These are phyloP conservation scores for Cryptococcus maquisensis DNA, from an alignment of 1,284 basidiomycete genomes.

Conservation along the genomic window DNA sequence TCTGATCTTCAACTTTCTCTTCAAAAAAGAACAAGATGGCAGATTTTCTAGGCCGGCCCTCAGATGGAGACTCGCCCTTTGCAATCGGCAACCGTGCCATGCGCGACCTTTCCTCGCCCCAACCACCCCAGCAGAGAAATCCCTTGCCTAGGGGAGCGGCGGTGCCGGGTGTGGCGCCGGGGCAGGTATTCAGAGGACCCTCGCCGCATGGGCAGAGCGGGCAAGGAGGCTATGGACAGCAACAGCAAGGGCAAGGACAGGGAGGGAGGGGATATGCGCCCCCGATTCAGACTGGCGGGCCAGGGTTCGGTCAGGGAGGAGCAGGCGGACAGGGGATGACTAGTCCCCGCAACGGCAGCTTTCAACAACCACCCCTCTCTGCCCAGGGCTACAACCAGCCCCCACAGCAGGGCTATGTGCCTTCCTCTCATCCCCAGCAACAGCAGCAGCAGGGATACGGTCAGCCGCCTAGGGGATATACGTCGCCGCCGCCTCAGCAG, in stretches of 20 bases:
- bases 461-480: too few species aligned
- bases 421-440: constrained; percentile 6
- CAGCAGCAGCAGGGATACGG: constrained; percentile 15
- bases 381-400: constrained; percentile 11
- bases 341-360: background rate
- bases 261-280: background rate
- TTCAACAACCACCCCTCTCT: constrained; percentile 7
- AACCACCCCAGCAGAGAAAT: constrained; percentile 39
- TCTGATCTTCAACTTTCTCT: too few species aligned
- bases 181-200: background rate
- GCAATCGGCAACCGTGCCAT: constrained; percentile 47
- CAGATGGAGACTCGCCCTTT: constrained; percentile 46
- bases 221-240: constrained; percentile 10
- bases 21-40: background rate
- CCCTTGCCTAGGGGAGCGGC: constrained; percentile 26
- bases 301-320: too few species aligned
- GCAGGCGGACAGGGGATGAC: background rate
- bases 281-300: too few species aligned
- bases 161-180: background rate
- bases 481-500: too few species aligned
- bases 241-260: constrained; percentile 3
- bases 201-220: background rate
- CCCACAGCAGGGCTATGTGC: constrained; percentile 6
- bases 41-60: constrained; percentile 43
- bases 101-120: constrained; percentile 40